phyloP scores from a whole-genome alignment of 495 filamentous ascomycete species.

The Parathielavia hyrcaniae region DNA sequence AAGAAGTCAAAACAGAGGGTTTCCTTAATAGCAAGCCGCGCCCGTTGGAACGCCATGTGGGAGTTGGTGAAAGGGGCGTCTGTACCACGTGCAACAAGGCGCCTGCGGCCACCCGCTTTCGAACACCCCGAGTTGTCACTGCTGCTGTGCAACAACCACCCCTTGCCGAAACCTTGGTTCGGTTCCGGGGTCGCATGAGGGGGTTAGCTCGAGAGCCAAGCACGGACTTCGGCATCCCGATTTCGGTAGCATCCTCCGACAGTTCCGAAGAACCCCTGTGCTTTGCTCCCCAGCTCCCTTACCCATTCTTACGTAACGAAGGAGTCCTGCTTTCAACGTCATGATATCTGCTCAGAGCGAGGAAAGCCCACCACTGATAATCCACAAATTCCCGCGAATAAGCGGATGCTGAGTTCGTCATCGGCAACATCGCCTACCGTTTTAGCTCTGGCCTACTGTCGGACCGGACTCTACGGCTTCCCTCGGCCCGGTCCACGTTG shows the following conservation, averaged over 20 bases:
- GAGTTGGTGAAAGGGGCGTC: neutral
- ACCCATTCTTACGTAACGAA: too few species aligned
- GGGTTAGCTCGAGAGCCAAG: slow-evolving; percentile 21
- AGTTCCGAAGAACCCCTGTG: slow-evolving; percentile 25
- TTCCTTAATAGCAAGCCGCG: neutral
- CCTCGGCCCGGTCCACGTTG: too few species aligned
- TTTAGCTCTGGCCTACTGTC: neutral
- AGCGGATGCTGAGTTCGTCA: too few species aligned
- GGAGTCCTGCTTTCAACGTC: too few species aligned
- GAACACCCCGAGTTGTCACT: slow-evolving; percentile 15
- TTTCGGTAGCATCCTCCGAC: slow-evolving; percentile 22
- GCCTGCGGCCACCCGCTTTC: slow-evolving; percentile 26
- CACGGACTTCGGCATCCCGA: slow-evolving; percentile 30
- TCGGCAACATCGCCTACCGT: too few species aligned
- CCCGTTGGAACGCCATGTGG: slow-evolving; percentile 13
- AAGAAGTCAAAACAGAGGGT: neutral
- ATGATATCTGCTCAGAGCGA: too few species aligned
- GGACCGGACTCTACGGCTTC: too few species aligned
- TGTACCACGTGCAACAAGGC: slow-evolving; percentile 30
- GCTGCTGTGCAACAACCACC: slow-evolving; percentile 27
- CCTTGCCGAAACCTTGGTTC: slow-evolving; percentile 9
- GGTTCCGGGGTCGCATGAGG: slow-evolving; percentile 22
- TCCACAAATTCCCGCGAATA: too few species aligned
- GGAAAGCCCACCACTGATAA: too few species aligned
- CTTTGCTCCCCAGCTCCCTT: neutral